Percentiles rank a stretch among this genome's conserved stretches.
phyloP scores from a whole-genome alignment of 345 rosid genomes.

The Streptanthus diversifolius region DNA sequence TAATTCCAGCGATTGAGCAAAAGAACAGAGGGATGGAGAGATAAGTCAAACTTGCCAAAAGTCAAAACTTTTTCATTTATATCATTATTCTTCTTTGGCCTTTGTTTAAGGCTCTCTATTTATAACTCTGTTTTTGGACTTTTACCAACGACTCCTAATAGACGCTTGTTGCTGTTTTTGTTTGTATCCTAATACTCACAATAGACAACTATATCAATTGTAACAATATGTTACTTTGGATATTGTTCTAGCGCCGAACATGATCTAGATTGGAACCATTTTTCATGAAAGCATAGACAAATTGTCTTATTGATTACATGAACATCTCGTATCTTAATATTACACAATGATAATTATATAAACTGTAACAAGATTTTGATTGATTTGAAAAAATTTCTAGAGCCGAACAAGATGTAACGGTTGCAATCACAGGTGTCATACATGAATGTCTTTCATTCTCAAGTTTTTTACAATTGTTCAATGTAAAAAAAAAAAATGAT shows the following conservation, averaged over 20 bases:
- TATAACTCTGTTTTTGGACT: constrained; percentile 1
- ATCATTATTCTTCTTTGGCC: not conserved
- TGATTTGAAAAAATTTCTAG: not conserved
- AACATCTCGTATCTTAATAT: not conserved
- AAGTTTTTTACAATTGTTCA: not conserved
- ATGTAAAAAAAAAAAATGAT: not conserved
- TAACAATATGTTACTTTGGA: constrained; percentile 8
- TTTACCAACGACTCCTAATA: constrained; percentile 3
- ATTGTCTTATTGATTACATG: not conserved
- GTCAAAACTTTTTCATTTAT: not conserved
- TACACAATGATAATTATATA: not conserved
- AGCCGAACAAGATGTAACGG: not conserved
- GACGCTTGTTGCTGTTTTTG: constrained; percentile 2
- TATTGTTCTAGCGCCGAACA: not conserved
- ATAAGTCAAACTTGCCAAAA: not conserved
- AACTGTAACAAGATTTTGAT: not conserved
- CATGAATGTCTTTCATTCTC: not conserved
- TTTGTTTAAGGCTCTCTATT: constrained; percentile 6
- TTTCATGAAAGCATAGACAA: not conserved
- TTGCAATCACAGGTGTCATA: not conserved
- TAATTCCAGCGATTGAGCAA: constrained; percentile 9
- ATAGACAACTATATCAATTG: not conserved
- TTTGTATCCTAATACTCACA: not conserved
- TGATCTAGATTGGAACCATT: not conserved
- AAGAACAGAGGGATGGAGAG: constrained; percentile 1